These are phyloP conservation scores for Conidiobolus incongruus DNA, from an alignment of 371 early-diverging fungal species.

Conservation along the genomic window DNA sequence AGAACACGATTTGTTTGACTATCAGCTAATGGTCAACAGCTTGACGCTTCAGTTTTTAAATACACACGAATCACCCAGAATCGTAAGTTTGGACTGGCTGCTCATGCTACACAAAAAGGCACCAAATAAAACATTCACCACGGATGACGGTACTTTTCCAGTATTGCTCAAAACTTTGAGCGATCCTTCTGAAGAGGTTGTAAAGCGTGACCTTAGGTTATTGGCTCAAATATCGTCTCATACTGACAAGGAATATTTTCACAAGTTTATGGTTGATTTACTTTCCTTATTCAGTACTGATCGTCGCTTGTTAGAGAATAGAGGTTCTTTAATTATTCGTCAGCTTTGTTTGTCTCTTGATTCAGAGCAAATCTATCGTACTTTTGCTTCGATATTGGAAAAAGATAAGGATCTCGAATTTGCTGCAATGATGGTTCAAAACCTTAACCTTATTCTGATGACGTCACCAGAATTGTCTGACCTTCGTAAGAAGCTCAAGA, in stretches of 20 bases:
- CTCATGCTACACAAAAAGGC: slow-evolving; percentile 75
- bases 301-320: slow-evolving; percentile 51
- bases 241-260: slow-evolving; percentile 55
- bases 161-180: slow-evolving; percentile 62
- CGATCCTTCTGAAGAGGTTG: slow-evolving; percentile 73
- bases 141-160: slow-evolving; percentile 59
- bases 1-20: slow-evolving; percentile 53
- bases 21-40: slow-evolving; percentile 43
- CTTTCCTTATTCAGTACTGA: slow-evolving; percentile 70
- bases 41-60: slow-evolving; percentile 53
- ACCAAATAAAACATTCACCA: slow-evolving; percentile 42
- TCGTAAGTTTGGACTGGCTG: slow-evolving; percentile 77
- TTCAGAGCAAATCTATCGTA: slow-evolving; percentile 63
- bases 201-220: slow-evolving; percentile 66
- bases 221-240: slow-evolving; percentile 73
- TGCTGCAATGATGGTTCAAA: slow-evolving; percentile 79
- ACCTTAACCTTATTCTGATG: slow-evolving; percentile 71
- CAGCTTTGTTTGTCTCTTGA: slow-evolving; percentile 67
- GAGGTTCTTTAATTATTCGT: slow-evolving; percentile 70
- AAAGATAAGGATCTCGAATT: slow-evolving; percentile 59
- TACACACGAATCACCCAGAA: slow-evolving; percentile 67
- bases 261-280: slow-evolving; percentile 50
- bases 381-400: slow-evolving; percentile 61
- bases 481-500: slow-evolving; percentile 39
- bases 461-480: slow-evolving; percentile 76